phyloP scores from a whole-genome alignment of 2,329 filamentous ascomycete species.

The Aureobasidium namibiae region DNA sequence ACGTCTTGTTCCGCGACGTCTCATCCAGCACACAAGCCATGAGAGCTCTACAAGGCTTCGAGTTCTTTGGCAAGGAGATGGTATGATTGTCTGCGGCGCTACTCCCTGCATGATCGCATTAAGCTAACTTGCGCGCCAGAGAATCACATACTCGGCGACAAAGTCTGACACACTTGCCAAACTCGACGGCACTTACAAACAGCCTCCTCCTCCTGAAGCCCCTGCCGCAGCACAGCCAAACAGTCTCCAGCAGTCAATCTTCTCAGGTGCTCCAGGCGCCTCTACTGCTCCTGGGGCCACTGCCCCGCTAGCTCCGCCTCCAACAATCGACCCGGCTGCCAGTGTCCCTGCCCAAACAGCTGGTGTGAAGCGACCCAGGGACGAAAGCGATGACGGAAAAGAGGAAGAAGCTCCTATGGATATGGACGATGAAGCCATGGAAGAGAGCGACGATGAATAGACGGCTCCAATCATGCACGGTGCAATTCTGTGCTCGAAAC shows the following conservation, averaged over 20 bases:
- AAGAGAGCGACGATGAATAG: constrained; percentile 52
- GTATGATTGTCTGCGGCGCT: constrained; percentile 45
- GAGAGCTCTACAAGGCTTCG: constrained; percentile 75
- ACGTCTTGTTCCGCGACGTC: constrained; percentile 81
- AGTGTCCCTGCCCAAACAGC: constrained; percentile 23
- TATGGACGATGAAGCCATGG: constrained; percentile 26
- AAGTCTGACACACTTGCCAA: constrained; percentile 85
- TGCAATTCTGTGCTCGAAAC: constrained; percentile 43
- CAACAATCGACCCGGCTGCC: constrained; percentile 9
- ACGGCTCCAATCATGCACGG: neutral
- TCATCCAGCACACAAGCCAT: constrained; percentile 91
- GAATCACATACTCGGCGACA: constrained; percentile 82
- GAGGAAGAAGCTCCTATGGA: constrained; percentile 22
- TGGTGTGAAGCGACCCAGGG: constrained; percentile 51
- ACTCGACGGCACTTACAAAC: constrained; percentile 81
- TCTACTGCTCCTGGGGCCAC: constrained; percentile 1
- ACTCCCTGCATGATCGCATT: neutral
- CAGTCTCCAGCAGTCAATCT: constrained; percentile 72
- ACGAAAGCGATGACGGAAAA: constrained; percentile 33
- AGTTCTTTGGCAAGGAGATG: constrained; percentile 77
- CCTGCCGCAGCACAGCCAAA: constrained; percentile 19
- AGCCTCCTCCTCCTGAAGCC: constrained; percentile 41
- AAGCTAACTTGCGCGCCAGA: constrained; percentile 43
- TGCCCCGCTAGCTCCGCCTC: constrained; percentile 13
- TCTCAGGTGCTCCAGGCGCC: constrained; percentile 23